Percentiles rank a stretch among this genome's conserved stretches.
phyloP scores from a whole-genome alignment of 202 grass and related monocot species.

The Musa balbisiana region DNA sequence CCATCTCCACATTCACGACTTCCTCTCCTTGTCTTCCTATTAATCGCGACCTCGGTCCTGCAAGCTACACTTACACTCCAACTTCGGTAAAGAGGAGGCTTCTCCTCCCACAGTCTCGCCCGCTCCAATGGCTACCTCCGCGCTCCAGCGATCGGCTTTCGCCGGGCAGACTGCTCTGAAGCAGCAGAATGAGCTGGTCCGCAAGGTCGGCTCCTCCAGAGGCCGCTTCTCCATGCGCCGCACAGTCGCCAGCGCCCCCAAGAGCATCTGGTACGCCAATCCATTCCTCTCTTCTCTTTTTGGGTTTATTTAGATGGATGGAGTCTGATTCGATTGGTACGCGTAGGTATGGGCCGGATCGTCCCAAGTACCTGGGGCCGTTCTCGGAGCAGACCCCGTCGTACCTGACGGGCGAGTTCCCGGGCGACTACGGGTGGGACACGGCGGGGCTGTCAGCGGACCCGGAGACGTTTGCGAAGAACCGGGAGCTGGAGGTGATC shows the following conservation, averaged over 20 bases:
- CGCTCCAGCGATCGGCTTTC: constrained; percentile 61
- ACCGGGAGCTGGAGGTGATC: constrained; percentile 88
- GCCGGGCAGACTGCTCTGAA: constrained; percentile 45
- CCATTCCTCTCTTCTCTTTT: no score
- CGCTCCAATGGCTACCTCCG: constrained; percentile 1
- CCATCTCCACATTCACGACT: not conserved
- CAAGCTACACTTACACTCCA: not conserved
- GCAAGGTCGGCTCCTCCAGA: constrained; percentile 33
- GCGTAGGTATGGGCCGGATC: constrained; percentile 70
- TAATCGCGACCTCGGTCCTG: not conserved
- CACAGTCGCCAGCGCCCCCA: constrained; percentile 61
- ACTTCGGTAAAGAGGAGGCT: not conserved
- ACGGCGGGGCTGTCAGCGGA: constrained; percentile 73
- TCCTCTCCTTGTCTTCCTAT: not conserved
- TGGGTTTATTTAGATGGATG: no score
- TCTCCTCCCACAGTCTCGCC: not conserved
- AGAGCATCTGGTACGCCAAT: constrained; percentile 71
- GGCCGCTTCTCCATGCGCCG: constrained; percentile 92
- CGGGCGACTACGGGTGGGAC: constrained; percentile 94
- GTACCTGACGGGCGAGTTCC: constrained; percentile 85
- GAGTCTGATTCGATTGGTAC: no score
- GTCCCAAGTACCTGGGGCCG: constrained; percentile 83
- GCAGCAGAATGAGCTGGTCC: constrained; percentile 43
- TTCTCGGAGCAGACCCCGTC: constrained; percentile 94
- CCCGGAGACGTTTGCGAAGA: constrained; percentile 78